Conservation (phyloP, 2,329 filamentous ascomycete species). For the Magnaporthiopsis rhizophila region DNA sequence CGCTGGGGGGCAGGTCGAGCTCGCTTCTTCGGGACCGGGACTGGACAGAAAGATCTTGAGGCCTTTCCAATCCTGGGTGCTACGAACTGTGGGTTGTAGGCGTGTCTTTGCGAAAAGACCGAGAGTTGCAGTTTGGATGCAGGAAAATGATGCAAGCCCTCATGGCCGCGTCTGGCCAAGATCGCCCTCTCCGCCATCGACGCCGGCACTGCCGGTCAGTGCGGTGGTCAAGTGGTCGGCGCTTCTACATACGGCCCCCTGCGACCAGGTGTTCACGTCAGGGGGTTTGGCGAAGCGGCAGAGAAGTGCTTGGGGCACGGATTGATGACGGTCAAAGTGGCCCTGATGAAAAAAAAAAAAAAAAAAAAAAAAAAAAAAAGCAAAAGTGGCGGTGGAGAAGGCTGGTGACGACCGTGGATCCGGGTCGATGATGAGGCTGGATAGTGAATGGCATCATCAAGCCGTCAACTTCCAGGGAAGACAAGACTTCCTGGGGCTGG, state of each 20-base stretch:
- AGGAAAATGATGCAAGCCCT: background rate
- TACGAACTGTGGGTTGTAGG: background rate
- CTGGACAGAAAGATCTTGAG: background rate
- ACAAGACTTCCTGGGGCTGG: no score
- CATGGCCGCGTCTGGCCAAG: background rate
- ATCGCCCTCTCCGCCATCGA: background rate
- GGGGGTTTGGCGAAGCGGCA: background rate
- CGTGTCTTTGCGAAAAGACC: background rate
- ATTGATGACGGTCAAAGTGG: background rate
- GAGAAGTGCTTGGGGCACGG: background rate
- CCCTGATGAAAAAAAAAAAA: background rate
- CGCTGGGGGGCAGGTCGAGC: no score
- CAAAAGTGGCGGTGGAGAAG: background rate
- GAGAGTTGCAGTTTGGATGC: background rate
- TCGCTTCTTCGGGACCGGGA: background rate
- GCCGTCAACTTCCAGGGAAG: background rate
- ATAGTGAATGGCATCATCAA: background rate
- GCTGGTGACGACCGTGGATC: background rate
- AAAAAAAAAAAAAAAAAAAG: background rate
- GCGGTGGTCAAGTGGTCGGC: background rate
- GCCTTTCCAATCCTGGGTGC: background rate
- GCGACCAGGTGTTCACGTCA: background rate
- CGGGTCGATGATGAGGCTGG: background rate
- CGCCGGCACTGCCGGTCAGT: background rate
- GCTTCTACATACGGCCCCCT: background rate